phyloP scores from a whole-genome alignment of 2,329 filamentous ascomycete species.

The Xylaria sp. region DNA sequence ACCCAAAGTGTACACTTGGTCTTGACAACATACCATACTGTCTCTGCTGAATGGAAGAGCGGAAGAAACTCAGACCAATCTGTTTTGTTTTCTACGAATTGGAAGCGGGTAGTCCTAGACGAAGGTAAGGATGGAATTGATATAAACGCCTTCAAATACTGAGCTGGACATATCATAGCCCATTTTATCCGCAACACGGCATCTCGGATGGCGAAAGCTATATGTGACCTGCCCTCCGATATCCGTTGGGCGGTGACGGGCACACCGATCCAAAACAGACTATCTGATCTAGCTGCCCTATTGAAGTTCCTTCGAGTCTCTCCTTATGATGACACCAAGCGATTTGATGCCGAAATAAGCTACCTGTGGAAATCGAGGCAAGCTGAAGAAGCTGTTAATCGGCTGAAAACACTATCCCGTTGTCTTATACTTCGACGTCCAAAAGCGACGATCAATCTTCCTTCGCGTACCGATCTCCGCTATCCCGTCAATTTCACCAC shows the following conservation, averaged over 20 bases:
- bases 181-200: constrained; percentile 55
- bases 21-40: constrained; percentile 21
- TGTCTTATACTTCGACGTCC: neutral
- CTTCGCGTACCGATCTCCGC: no score
- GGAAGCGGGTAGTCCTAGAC: constrained; percentile 56
- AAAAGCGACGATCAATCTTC: no score
- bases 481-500: no score
- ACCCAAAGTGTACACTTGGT: neutral
- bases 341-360: neutral
- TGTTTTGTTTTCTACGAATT: constrained; percentile 50
- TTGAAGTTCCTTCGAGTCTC: constrained; percentile 56
- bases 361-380: neutral
- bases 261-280: constrained; percentile 61
- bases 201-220: constrained; percentile 51
- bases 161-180: constrained; percentile 44
- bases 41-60: constrained; percentile 18
- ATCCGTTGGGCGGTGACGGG: constrained; percentile 61
- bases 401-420: neutral
- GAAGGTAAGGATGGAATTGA: constrained; percentile 48
- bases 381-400: neutral
- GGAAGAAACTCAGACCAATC: no score
- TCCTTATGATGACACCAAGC: neutral
- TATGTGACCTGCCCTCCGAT: constrained; percentile 51
- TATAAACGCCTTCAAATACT: constrained; percentile 47
- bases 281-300: constrained; percentile 56